A percentile compares a stretch with the other conserved stretches of the same genome.
These are phyloP conservation scores for Neurospora pannonica DNA, from an alignment of 495 filamentous ascomycete genomes.

Conservation along the genomic window DNA sequence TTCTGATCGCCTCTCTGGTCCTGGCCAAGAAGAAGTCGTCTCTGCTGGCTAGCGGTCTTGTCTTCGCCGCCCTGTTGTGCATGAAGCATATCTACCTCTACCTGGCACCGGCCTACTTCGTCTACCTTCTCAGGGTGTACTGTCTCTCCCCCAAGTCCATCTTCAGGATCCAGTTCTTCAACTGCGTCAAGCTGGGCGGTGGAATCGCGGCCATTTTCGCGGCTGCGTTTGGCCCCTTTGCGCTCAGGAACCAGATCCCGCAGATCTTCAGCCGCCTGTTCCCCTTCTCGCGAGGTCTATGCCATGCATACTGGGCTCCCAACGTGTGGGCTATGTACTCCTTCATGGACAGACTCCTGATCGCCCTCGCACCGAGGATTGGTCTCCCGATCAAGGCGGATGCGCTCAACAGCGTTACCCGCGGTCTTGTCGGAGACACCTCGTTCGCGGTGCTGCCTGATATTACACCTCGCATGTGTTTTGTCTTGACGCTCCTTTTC, in stretches of 20 bases:
- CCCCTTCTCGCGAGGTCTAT: constrained; percentile 86
- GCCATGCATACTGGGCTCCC: constrained; percentile 97
- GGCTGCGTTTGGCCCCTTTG: constrained; percentile 84
- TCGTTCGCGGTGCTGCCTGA: constrained; percentile 89
- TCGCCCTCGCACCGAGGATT: constrained; percentile 72
- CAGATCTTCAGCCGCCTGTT: constrained; percentile 81
- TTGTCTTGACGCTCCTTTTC: constrained; percentile 72
- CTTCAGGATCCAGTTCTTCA: constrained; percentile 65
- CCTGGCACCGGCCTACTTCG: constrained; percentile 91
- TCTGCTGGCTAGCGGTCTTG: constrained; percentile 64
- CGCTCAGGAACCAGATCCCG: constrained; percentile 72
- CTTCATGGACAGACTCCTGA: constrained; percentile 73
- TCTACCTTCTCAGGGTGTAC: constrained; percentile 75
- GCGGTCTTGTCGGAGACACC: constrained; percentile 90
- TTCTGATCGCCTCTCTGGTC: constrained; percentile 77
- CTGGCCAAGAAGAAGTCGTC: constrained; percentile 69
- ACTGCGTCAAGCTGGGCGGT: constrained; percentile 70
- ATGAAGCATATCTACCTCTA: constrained; percentile 99
- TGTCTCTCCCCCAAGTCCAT: constrained; percentile 74
- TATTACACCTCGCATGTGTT: constrained; percentile 68
- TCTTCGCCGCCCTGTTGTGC: constrained; percentile 80
- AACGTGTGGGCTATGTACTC: constrained; percentile 98
- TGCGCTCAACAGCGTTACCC: constrained; percentile 79
- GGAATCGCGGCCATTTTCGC: constrained; percentile 66
- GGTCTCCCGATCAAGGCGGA: constrained; percentile 60